Evolutionary conservation across 805 yeast species (phyloP), one percentile per base, ranked within the genome.

Genomic region (Lachancea sp.): DNA sequence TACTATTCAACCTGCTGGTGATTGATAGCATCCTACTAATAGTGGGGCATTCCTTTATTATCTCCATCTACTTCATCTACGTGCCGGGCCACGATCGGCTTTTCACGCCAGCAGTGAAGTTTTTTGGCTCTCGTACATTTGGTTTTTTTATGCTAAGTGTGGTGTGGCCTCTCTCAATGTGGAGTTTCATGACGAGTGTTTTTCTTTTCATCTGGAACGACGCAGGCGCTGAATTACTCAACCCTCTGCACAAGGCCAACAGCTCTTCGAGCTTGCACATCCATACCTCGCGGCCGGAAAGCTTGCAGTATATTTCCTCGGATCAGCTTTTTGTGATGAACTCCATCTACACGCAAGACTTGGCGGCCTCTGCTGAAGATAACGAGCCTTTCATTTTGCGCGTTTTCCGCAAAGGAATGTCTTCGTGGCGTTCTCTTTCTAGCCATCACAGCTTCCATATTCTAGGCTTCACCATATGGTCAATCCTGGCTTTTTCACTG

Each of bases 61-160:
- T 67, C 16, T 68, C 73, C 27, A 66, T 69, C 12, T 64, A 69
- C 43, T 69, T 69, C 60, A 66, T 69, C 32, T 70, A 66, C 49
- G 67, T 67, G 1, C 71, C 70, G 2, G 65, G 60, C 1, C 61
- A 69, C 35, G 57, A 57, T 26, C 54, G 54, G 13, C 52, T 63
- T 31, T 55, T 60, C 37, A 62, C 71, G 12, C 52, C 59, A 3
- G 47, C 52, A 2, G 61, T 65, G 6, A 66, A 61, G 41, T 62
- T 55, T 42, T 68, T 59, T 49, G 72, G 68, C 17, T 56, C 60
- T 36, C 62, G 58, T 48, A 52, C 60, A 2, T 52, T 69, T 36
- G 19, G 47, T 13, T 37, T 48, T 18, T 70, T 67, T 46, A 36
- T 63, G 13, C n/a, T 65, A 3, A 49, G 50, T 18, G 48, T 66